These are phyloP conservation scores for Exophiala mesophila DNA, from an alignment of 2,329 filamentous ascomycete genomes.

Conservation along the genomic window DNA sequence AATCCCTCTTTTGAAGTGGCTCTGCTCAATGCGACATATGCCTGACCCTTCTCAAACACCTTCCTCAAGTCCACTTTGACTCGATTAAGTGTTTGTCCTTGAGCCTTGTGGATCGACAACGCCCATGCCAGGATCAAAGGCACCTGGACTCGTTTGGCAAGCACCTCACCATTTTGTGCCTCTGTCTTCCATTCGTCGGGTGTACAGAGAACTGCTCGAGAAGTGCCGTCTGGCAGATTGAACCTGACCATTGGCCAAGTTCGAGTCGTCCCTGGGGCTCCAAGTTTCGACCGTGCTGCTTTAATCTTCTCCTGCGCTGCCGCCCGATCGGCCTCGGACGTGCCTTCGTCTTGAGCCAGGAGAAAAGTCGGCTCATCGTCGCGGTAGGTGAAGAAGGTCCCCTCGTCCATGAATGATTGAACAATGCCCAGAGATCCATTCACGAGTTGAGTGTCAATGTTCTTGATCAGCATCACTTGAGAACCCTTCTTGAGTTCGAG, in stretches of 20 bases:
- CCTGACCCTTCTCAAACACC: constrained; percentile 95
- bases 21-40: constrained; percentile 92
- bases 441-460: constrained; percentile 87
- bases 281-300: constrained; percentile 42
- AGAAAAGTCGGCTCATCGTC: constrained; percentile 54
- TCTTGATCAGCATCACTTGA: constrained; percentile 99
- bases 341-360: constrained; percentile 39
- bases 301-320: constrained; percentile 54
- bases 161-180: constrained; percentile 87
- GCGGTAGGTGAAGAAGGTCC: constrained; percentile 55
- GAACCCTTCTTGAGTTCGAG: constrained; percentile 84
- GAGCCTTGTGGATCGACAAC: constrained; percentile 94
- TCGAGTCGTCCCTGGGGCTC: constrained; percentile 48
- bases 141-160: constrained; percentile 75
- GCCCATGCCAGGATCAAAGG: constrained; percentile 96
- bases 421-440: constrained; percentile 92
- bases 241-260: constrained; percentile 83
- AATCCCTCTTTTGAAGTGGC: constrained; percentile 82
- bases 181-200: constrained; percentile 96
- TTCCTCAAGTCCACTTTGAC: constrained; percentile 90
- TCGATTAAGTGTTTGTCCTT: constrained; percentile 87
- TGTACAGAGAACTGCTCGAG: constrained; percentile 71
- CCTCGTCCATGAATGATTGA: constrained; percentile 69
- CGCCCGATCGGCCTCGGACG: constrained; percentile 38
- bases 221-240: constrained; percentile 69